Base-by-base conservation (phyloP, 306 rosid species). In the Fragaria ananassa region DNA sequence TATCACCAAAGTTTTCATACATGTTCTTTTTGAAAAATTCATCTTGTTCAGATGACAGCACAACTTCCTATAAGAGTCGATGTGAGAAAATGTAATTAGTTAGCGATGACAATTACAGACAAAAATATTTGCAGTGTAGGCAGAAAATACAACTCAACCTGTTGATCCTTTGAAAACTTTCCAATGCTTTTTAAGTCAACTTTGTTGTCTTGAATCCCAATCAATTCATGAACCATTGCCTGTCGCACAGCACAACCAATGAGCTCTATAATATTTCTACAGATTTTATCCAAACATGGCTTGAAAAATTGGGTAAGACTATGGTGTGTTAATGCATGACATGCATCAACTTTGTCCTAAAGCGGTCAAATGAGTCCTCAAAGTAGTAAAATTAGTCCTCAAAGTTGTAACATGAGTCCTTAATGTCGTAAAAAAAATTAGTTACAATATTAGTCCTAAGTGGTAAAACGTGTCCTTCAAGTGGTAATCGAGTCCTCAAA, bases 191-290 rank as follows among this genome's bases (percentile, higher is more conserved):
- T 91, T 75, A 95, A 83, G 85, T 95, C 96, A 70, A 92, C 98
- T 80, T 90, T 95, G 85, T 92, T 95, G 81, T 92, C 99, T 89
- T 90, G 85, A 84, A 95, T 95, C 83, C 93, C 97, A 85, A 95
- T 79, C 83, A 95, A 87, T 82, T 95, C 99, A 76, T 95, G 98
- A 85, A 92, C 96, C 99, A 95, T 95, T 46, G 97, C 99, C 99
- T 95, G 79, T 75, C 81, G 62, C 64, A 73, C 70, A 68, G 81
- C 34, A 35, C 8, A 78, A 84, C 4, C 68, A 6, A 78, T 23
- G 27, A 80, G 67, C 21, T 63, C 78, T 57, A 53, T 68, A 45
- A 70, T 17, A 45, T 45, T 74, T 46, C 54, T 70, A n/a, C 18
- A 56, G 64, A n/a, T 12, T 31, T 54, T 45, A 37, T 67, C 56